Conservation (phyloP, 2,329 filamentous ascomycete genomes). For the Fusarium albidum region DNA sequence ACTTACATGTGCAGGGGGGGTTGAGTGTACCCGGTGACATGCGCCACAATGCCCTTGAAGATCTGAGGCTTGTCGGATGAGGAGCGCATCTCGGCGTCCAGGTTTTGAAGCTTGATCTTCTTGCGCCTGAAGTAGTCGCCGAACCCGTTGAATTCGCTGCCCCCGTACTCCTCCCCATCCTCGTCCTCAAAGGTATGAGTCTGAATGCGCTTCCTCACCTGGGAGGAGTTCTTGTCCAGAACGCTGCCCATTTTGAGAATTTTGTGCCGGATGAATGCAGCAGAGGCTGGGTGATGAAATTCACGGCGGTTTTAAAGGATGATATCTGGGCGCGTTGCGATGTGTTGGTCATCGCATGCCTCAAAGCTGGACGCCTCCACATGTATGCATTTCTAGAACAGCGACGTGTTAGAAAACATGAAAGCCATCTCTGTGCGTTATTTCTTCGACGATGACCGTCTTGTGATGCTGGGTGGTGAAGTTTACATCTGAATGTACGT, state of each 20-base stretch:
- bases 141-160: conserved; percentile 88
- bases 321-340: conserved; percentile 4
- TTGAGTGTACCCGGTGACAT: conserved; percentile 96
- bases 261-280: background rate
- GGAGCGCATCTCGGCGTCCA: conserved; percentile 82
- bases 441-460: background rate
- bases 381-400: background rate
- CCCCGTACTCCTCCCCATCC: conserved; percentile 88
- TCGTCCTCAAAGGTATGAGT: conserved; percentile 79
- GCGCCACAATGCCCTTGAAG: conserved; percentile 89
- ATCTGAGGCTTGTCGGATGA: conserved; percentile 77
- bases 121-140: conserved; percentile 93
- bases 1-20: conserved; percentile 81
- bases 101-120: conserved; percentile 96
- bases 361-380: conserved; percentile 1
- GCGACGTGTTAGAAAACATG: background rate
- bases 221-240: conserved; percentile 69
- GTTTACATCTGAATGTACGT: conserved; percentile 2
- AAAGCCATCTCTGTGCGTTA: background rate
- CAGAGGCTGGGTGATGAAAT: background rate
- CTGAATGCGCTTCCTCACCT: conserved; percentile 69
- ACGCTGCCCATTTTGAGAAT: conserved; percentile 62
- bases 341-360: conserved; percentile 2
- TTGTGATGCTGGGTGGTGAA: conserved; percentile 1
- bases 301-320: conserved; percentile 15